Evolutionary conservation across 805 yeast species (phyloP), one percentile per base, ranked within the genome.

Genomic region (Danielia oregonensis): DNA sequence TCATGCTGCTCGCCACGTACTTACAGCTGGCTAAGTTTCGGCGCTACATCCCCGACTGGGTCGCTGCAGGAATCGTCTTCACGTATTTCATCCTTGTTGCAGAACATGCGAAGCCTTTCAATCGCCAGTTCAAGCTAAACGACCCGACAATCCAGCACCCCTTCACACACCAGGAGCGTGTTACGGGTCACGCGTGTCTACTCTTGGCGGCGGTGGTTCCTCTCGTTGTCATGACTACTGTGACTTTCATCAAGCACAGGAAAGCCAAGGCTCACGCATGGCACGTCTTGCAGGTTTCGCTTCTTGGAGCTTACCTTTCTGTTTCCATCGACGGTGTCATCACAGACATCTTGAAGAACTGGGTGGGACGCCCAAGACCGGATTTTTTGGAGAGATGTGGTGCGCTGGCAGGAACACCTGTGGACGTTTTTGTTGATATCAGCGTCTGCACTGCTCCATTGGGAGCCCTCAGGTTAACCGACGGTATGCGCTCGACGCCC

Each of bases 401-500:
- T 10, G 41, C 52, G 6, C 15, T 21, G 9, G 22, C 15, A 8
- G 43, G 37, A 6, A 43, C 48, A 5, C 42, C 46, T 1, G 3
- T 17, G 10, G 46, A 48, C 35, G 26, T 16, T 9, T 46, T 48
- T 28, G 53, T 51, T 8, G 52, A 44, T 21, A 24, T 51, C 11
- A 42, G 47, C 7, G 57, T 52, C 19, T 55, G 60, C 28, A 43
- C 57, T 3, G 50, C 52, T 2, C 60, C 60, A 2, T 43, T 49
- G 39, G 60, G 60, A 1, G 28, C 34, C 7, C 17, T 37, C 17
- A 31, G 37, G 25, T 52, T 77, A 17, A 42, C 49, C 12, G 82
- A 76, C 43, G 82, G 82, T 2, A 67, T 73, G 65, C 64, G 75
- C 40, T 65, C 75, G 17, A 70, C 78, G 5, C 82, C 82, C 1